These are phyloP conservation scores for Thoreauomyces humboldtii DNA, from an alignment of 192 early-diverging fungal genomes.

Conservation along the genomic window DNA sequence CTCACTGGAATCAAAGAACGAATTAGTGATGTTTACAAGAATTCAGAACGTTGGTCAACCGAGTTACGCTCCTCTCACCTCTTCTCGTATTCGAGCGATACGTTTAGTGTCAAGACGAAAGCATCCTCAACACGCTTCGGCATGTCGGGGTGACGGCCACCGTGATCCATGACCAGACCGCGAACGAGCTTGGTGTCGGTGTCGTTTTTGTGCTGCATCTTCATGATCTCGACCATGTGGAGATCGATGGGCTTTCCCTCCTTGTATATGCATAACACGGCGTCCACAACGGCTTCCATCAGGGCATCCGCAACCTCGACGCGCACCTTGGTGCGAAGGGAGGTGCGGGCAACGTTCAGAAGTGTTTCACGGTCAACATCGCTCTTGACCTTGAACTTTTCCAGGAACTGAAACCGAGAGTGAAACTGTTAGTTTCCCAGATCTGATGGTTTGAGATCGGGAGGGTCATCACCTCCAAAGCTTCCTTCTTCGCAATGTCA, in stretches of 20 bases:
- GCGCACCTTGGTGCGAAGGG: constrained; percentile 93
- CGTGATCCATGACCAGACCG: constrained; percentile 97
- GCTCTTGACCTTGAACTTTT: constrained; percentile 74
- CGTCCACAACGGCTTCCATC: constrained; percentile 96
- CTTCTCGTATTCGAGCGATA: constrained; percentile 99
- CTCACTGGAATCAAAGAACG: constrained; percentile 52
- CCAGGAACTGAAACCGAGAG: constrained; percentile 69
- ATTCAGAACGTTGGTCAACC: neutral
- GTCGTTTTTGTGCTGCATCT: constrained; percentile 98
- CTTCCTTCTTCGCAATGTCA: constrained; percentile 93
- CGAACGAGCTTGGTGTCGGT: constrained; percentile 92
- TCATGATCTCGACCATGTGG: constrained; percentile 99
- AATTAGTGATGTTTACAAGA: neutral
- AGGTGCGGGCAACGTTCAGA: constrained; percentile 88
- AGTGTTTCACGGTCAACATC: constrained; percentile 88
- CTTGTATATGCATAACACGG: constrained; percentile 81
- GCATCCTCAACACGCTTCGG: constrained; percentile 89
- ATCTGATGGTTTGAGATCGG: too few relatives aligned
- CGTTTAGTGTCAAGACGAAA: constrained; percentile 92
- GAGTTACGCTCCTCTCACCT: constrained; percentile 59
- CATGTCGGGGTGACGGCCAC: constrained; percentile 99
- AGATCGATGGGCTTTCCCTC: constrained; percentile 90
- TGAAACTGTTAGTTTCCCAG: too few relatives aligned
- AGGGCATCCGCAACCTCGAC: constrained; percentile 84
- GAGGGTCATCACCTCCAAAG: constrained; percentile 79